Evolutionary conservation across 768 basidiomycete species (phyloP), one percentile per base, ranked within the genome.

Genomic region (Baorangia bicolor): DNA sequence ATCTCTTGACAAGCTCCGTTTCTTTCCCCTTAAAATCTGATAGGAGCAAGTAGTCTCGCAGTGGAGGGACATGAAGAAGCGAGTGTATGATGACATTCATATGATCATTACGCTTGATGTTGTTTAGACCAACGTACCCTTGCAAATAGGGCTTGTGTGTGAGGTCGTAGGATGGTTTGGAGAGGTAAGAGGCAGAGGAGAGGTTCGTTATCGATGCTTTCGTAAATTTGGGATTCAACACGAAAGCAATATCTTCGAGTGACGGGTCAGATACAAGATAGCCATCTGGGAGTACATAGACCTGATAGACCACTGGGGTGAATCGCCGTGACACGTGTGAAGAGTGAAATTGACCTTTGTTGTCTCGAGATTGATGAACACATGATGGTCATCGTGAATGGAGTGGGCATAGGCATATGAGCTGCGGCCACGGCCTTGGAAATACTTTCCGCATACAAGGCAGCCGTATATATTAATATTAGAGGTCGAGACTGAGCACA

Each of bases 401-500:
- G 94, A 90, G 74, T 99, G 97, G 16, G 94, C 85, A 73, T 97
- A 99, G 23, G 97, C 97, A 69, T 94, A 94, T 53, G 94, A 94
- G 42, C 81, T 92, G 60, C 88, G 87, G 34, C 97, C 96, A 65
- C 97, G 80, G 25, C 97, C 97, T 79, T 98, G 96, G 69, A 97
- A 98, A 72, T 98, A 99, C 76, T 97, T 98, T 52, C 97, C 97
- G 69, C 93, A 95, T 16, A 98, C 95, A 50, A 99, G 84, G 69
- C 97, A 99, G 33, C 92, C 94, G 68, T 99, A 99, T 59, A 90
- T 90, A 74, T 99, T 97, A 80, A 97, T 94, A 74, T 98, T 96
- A 39, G 92, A 90, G 51, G 93, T 80, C 34, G 93, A 97, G 49
- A 98, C 92, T 10, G 96, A 98, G 79, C 97, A 99, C 27, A 98